Base-by-base conservation (phyloP, 2,329 filamentous ascomycete genomes). In the Chalaropsis thielavioides region DNA sequence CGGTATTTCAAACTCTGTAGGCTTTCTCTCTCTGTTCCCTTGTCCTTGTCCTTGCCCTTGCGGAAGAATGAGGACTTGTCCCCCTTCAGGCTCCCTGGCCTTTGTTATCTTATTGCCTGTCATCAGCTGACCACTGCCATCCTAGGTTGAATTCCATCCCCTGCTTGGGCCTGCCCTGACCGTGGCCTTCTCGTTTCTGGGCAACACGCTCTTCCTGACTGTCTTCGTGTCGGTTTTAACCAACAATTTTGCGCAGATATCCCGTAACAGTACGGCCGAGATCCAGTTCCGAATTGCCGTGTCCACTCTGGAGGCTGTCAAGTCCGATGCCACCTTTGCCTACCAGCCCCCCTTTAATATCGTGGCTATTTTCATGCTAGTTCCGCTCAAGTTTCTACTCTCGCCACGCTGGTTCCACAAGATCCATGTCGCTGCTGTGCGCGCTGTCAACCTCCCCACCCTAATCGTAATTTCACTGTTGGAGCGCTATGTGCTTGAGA, bases 391-490 rank as follows among this genome's bases (percentile, higher is more conserved):
- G 70, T 89, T 89, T 70, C 70, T 89, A n/a, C 78, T 90, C 43
- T 85, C 84, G n/a, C 84, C 88, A 0, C 84, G 90, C 56, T 92
- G 89, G 89, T 94, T 94, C 72, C 90, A 95, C 77, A 94, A 92
- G 75, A 88, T 92, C 71, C 91, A 95, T 72, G 89, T 95, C 66
- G 83, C 85, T 66, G 82, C 83, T 10, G 86, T 94, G 24, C 84
- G 89, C 44, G 76, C 85, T 8, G 80, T 92, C 70, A 94, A 94
- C 73, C 79, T 88, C 1, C 90, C 90, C 0, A 77, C 92, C 4
- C 78, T 95, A 1, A 79, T 92, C 3, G 70, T 87, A 67, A 88
- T 95, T 67, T 83, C 85, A 19, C 75, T 85, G 22, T 81, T 85
- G 68, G 90, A 95, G 74, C 83, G 90, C 62, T 81, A 82, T 5